Conservation (phyloP, 2,329 filamentous ascomycete species). For the Monosporascus ibericus region DNA sequence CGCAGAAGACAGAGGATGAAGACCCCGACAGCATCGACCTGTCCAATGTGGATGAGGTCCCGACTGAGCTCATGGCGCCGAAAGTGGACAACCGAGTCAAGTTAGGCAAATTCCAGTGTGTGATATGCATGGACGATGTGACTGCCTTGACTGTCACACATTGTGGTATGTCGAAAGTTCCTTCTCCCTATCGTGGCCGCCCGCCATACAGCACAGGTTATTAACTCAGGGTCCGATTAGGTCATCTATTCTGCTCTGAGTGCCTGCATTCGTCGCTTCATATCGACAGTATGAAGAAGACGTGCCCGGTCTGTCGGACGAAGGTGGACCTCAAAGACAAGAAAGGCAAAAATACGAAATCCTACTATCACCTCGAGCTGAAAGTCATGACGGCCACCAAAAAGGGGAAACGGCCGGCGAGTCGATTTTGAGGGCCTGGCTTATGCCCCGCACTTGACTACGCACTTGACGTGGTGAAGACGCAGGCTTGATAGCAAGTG, state of each 20-base stretch:
- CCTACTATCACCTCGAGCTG: slow-evolving; percentile 54
- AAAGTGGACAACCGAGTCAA: slow-evolving; percentile 44
- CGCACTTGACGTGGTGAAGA: slow-evolving; percentile 16
- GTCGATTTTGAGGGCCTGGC: slow-evolving; percentile 3
- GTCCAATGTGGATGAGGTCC: slow-evolving; percentile 37
- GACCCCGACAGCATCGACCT: slow-evolving; percentile 32
- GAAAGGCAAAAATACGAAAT: slow-evolving; percentile 34
- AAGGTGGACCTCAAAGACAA: slow-evolving; percentile 46
- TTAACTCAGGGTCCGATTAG: slow-evolving; percentile 28
- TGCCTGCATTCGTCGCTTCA: slow-evolving; percentile 57
- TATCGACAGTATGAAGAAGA: slow-evolving; percentile 48
- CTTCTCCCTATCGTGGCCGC: not conserved
- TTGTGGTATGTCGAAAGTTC: slow-evolving; percentile 47
- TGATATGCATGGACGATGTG: slow-evolving; percentile 61
- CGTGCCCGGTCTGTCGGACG: slow-evolving; percentile 59
- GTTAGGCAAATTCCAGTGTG: slow-evolving; percentile 54
- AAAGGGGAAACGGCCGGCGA: slow-evolving; percentile 40
- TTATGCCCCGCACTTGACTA: not conserved
- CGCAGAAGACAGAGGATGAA: slow-evolving; percentile 7
- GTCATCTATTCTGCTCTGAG: slow-evolving; percentile 58
- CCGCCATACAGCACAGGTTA: slow-evolving; percentile 8
- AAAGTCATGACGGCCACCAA: slow-evolving; percentile 54
- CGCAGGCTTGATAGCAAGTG: slow-evolving; percentile 5
- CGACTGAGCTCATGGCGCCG: slow-evolving; percentile 36
- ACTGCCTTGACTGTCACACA: slow-evolving; percentile 56